Evolutionary conservation across 148 eudicot genomes (phyloP).

Genomic region (Rhododendron ferrugineum): DNA sequence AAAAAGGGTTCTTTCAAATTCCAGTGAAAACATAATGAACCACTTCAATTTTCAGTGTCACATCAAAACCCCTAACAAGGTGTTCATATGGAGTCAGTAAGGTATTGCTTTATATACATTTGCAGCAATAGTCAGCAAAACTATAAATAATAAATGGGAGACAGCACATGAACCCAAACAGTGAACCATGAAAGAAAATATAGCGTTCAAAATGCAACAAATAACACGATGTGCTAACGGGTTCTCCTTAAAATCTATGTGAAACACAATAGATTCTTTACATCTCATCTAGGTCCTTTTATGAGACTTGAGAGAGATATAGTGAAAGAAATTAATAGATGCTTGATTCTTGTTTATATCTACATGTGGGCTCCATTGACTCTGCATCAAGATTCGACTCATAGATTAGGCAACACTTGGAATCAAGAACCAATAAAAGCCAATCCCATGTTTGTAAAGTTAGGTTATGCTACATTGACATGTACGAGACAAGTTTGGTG

Average conservation of each 20-base stretch:
- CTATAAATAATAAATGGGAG: neutral
- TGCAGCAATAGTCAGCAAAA: neutral
- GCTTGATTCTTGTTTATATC: neutral
- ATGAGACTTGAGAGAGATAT: neutral
- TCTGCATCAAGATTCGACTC: neutral
- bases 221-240: neutral
- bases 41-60: neutral
- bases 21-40: neutral
- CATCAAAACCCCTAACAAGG: neutral
- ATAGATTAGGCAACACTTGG: neutral
- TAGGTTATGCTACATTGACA: neutral
- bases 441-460: neutral
- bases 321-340: neutral
- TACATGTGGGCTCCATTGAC: neutral
- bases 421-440: conserved; percentile 3
- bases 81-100: neutral
- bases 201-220: neutral
- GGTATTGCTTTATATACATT: neutral
- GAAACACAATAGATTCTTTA: neutral
- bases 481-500: conserved; percentile 3
- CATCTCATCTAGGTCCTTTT: neutral
- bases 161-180: neutral
- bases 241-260: neutral
- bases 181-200: neutral
- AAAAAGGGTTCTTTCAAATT: neutral